Conservation (phyloP, 768 basidiomycete species). For the Tylopilus plumbeoviolaceoides region DNA sequence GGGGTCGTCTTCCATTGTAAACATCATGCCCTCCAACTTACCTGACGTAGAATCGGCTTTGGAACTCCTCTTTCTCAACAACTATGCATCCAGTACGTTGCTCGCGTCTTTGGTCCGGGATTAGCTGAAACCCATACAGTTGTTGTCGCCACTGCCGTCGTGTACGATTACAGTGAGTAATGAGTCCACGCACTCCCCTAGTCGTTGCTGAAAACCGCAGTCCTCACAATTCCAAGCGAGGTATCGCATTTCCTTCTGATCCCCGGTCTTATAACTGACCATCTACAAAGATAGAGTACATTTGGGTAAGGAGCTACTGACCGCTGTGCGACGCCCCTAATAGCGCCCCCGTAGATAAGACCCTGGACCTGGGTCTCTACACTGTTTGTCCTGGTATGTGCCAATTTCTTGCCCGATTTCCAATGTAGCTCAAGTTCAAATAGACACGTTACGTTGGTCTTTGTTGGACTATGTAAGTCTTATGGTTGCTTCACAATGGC, state of each 20-base stretch:
- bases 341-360: neutral
- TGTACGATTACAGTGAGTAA: constrained; percentile 1
- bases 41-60: neutral
- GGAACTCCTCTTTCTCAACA: neutral
- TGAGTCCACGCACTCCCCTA: neutral
- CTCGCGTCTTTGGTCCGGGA: neutral
- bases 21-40: neutral
- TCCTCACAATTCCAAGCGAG: neutral
- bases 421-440: neutral
- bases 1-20: neutral
- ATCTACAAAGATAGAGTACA: neutral
- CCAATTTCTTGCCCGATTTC: neutral
- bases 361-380: neutral
- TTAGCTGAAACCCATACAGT: neutral
- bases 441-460: constrained; percentile 1
- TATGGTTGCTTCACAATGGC: neutral
- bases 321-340: neutral
- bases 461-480: neutral
- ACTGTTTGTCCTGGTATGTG: neutral
- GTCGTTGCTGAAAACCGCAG: neutral
- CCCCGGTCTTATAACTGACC: neutral
- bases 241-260: neutral
- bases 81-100: neutral
- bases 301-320: neutral
- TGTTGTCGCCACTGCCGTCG: neutral